Evolutionary conservation across 2,329 filamentous ascomycete species (phyloP).

Genomic region (Fusarium anthophilum): DNA sequence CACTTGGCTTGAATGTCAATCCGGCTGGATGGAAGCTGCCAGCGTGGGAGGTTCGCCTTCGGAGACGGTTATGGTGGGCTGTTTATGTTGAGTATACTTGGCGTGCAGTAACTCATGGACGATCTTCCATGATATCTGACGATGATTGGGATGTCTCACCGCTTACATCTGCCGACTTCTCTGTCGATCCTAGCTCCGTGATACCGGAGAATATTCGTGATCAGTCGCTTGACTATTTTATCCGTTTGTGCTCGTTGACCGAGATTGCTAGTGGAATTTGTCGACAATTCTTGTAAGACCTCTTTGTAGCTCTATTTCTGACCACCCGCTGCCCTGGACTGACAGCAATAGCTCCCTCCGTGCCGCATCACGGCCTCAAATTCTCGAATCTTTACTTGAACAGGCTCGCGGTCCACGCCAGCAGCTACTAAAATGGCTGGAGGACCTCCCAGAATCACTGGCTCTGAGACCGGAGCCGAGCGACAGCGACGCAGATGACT

Average conservation of each 20-base stretch:
- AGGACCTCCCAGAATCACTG: neutral
- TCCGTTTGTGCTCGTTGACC: neutral
- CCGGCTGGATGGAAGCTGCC: neutral
- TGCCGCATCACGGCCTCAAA: neutral
- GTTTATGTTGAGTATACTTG: slow-evolving; percentile 1
- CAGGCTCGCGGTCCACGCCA: neutral
- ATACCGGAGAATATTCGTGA: neutral
- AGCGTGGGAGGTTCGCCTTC: neutral
- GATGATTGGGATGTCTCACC: neutral
- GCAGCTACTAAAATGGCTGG: neutral
- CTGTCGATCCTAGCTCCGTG: neutral
- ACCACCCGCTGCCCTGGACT: rapidly evolving
- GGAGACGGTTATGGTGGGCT: neutral
- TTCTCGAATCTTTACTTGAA: neutral
- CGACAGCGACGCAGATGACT: neutral
- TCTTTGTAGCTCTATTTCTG: rapidly evolving
- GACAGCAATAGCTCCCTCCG: neutral
- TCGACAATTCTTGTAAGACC: slow-evolving; percentile 2
- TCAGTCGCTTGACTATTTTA: neutral
- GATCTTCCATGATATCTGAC: neutral
- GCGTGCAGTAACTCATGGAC: neutral
- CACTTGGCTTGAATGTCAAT: neutral
- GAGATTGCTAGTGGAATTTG: neutral
- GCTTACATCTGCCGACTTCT: neutral
- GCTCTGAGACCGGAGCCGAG: neutral